Evolutionary conservation across 768 basidiomycete species (phyloP).

Genomic region (Tephrocybe sp.): DNA sequence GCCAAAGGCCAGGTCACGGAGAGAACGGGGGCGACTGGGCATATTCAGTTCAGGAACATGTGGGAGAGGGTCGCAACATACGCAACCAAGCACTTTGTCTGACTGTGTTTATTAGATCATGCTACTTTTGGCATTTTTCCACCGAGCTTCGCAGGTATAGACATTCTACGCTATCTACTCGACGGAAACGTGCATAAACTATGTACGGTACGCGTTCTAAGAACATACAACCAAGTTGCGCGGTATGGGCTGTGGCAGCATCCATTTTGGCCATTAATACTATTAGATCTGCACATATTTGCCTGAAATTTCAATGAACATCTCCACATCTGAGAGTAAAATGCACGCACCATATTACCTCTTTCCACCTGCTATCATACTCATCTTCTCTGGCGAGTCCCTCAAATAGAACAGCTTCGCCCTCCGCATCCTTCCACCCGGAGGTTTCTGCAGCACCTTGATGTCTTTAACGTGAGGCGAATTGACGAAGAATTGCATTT

Average conservation of each 20-base stretch:
- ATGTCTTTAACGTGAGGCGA: slow-evolving; percentile 89
- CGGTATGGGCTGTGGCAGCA: too few relatives aligned
- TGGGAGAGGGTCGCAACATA: slow-evolving; percentile 1
- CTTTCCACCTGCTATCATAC: slow-evolving; percentile 53
- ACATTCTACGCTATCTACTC: too few relatives aligned
- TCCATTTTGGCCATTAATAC: too few relatives aligned
- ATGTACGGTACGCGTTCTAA: neutral
- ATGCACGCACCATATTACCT: slow-evolving; percentile 24
- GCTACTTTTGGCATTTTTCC: slow-evolving; percentile 11
- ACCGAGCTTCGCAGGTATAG: neutral
- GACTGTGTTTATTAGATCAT: slow-evolving; percentile 18
- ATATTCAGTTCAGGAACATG: slow-evolving; percentile 34
- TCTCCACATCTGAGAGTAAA: neutral
- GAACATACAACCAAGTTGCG: too few relatives aligned
- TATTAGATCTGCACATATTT: too few relatives aligned
- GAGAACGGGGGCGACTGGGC: slow-evolving; percentile 50
- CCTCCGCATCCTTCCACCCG: slow-evolving; percentile 61
- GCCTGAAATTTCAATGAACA: neutral
- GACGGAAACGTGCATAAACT: too few relatives aligned
- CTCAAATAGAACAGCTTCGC: slow-evolving; percentile 84
- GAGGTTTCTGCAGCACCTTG: slow-evolving; percentile 68
- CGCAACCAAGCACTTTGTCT: slow-evolving; percentile 15
- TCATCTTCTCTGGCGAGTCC: slow-evolving; percentile 85
- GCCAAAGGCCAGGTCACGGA: slow-evolving; percentile 52
- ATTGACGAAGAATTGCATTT: slow-evolving; percentile 86